A percentile compares a stretch with the other conserved stretches of the same genome.
Evolutionary conservation across 257 asterid genomes (phyloP).

Genomic region (Cordia subcordata): DNA sequence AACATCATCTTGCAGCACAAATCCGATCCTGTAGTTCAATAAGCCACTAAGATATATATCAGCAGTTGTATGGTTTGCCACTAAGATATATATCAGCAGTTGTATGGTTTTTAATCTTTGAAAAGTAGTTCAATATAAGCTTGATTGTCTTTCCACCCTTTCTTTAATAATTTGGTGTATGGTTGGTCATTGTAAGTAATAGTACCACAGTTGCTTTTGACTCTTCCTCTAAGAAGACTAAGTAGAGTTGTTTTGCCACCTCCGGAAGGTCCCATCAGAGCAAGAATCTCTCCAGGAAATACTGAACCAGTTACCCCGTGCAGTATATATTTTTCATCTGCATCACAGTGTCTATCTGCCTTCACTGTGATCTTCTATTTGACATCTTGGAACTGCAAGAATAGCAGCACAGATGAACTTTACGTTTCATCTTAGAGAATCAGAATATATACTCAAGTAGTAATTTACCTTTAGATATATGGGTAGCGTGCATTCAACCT

Average conservation of each 20-base stretch:
- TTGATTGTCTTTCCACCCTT: slow-evolving; percentile 41
- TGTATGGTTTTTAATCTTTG: no score
- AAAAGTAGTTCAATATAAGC: no score
- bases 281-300: slow-evolving; percentile 88
- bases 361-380: slow-evolving; percentile 69
- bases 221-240: slow-evolving; percentile 83
- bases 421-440: neutral
- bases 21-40: slow-evolving; percentile 66
- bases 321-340: slow-evolving; percentile 66
- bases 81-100: no score
- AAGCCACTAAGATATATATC: neutral
- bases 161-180: slow-evolving; percentile 69
- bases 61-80: no score
- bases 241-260: slow-evolving; percentile 90
- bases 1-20: slow-evolving; percentile 94
- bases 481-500: slow-evolving; percentile 29
- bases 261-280: slow-evolving; percentile 99
- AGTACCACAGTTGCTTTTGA: slow-evolving; percentile 45
- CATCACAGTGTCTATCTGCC: slow-evolving; percentile 39
- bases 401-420: neutral
- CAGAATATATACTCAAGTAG: neutral
- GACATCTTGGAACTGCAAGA: slow-evolving; percentile 78
- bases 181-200: slow-evolving; percentile 77
- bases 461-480: slow-evolving; percentile 37
- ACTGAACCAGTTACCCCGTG: slow-evolving; percentile 78